Evolutionary conservation across 768 basidiomycete genomes (phyloP).

Genomic region (Lactifluus hygrophoroides): DNA sequence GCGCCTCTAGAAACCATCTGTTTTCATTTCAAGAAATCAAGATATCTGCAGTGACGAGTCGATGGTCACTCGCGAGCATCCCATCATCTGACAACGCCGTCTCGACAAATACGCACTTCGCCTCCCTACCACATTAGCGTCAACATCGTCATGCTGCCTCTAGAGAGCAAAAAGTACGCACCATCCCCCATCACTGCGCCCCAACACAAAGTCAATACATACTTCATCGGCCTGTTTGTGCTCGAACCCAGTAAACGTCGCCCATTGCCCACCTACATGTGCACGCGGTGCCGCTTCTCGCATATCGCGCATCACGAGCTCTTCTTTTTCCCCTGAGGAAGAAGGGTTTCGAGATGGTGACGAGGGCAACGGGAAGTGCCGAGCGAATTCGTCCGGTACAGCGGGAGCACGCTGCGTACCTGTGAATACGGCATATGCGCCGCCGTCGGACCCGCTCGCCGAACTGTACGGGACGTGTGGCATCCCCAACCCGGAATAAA

Average conservation of each 20-base stretch:
- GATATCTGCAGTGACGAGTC: constrained; percentile 43
- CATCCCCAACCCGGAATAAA: no score
- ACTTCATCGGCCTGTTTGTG: constrained; percentile 32
- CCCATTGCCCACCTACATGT: constrained; percentile 37
- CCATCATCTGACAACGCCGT: constrained; percentile 27
- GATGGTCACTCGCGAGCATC: constrained; percentile 46
- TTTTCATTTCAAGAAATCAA: neutral
- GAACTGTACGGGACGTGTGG: no score
- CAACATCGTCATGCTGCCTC: neutral
- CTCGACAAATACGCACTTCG: neutral
- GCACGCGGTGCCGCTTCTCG: constrained; percentile 34
- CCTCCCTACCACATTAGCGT: neutral
- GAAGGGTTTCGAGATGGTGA: neutral
- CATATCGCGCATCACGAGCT: constrained; percentile 35
- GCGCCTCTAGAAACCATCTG: no score
- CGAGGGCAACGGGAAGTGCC: constrained; percentile 31
- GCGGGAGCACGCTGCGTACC: constrained; percentile 33
- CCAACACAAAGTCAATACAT: constrained; percentile 47
- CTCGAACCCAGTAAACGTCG: constrained; percentile 45
- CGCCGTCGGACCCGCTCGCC: constrained; percentile 36
- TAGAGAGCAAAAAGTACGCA: constrained; percentile 23
- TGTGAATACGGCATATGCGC: constrained; percentile 44
- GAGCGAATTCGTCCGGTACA: constrained; percentile 37
- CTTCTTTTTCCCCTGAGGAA: neutral
- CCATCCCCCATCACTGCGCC: constrained; percentile 40